Evolutionary conservation across 495 filamentous ascomycete genomes (phyloP).

Genomic region (Monascus purpureus): DNA sequence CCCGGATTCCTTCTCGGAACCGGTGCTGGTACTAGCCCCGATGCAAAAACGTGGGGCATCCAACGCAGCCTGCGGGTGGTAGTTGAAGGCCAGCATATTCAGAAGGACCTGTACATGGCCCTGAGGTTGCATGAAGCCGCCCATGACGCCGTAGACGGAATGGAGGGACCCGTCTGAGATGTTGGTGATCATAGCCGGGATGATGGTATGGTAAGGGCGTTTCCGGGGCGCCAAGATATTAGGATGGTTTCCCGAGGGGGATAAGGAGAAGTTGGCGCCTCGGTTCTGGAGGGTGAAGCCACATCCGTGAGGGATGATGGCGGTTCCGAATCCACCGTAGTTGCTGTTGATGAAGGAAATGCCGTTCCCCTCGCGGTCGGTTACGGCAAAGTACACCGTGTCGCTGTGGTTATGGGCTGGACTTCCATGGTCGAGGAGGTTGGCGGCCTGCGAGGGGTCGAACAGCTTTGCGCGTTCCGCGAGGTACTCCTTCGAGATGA

Average conservation of each 20-base stretch:
- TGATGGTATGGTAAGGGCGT: conserved; percentile 94
- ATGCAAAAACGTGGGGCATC: conserved; percentile 84
- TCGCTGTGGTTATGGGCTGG: conserved; percentile 62
- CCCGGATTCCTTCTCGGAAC: conserved; percentile 41
- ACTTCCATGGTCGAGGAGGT: conserved; percentile 46
- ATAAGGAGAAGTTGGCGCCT: conserved; percentile 68
- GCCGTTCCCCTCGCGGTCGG: conserved; percentile 71
- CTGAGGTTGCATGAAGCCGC: conserved; percentile 98
- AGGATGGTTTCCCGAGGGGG: conserved; percentile 50
- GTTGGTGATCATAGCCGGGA: conserved; percentile 80
- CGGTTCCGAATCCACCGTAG: conserved; percentile 81
- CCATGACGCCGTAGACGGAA: conserved; percentile 89
- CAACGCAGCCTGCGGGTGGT: conserved; percentile 75
- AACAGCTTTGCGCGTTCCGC: conserved; percentile 58
- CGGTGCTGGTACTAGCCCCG: too few species aligned
- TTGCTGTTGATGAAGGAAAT: conserved; percentile 96
- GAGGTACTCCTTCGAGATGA: conserved; percentile 51
- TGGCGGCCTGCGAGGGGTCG: conserved; percentile 39
- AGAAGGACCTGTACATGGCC: conserved; percentile 91
- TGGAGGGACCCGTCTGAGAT: conserved; percentile 56
- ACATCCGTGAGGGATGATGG: conserved; percentile 67
- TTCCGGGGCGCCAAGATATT: conserved; percentile 73
- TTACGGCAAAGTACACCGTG: conserved; percentile 85
- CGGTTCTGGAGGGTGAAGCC: conserved; percentile 94
- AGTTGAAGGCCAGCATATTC: conserved; percentile 76